Evolutionary conservation across 2,329 filamentous ascomycete species (phyloP).

Genomic region (Nemania bipapillata): DNA sequence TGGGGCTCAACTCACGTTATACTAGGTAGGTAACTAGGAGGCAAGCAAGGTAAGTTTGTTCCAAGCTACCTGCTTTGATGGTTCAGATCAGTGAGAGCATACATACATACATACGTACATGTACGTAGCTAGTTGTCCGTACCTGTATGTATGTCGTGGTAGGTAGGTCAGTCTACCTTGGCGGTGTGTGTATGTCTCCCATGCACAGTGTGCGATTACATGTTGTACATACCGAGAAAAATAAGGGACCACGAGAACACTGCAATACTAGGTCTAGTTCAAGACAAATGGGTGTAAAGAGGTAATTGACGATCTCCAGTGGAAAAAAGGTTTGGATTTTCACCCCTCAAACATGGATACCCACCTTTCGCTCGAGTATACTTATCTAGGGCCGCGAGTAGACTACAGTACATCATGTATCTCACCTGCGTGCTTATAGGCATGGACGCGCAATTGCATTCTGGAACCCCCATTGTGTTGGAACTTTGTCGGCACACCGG

Average conservation of each 20-base stretch:
- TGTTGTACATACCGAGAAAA: neutral
- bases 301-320: conserved; percentile 26
- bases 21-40: neutral
- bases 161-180: too few species aligned
- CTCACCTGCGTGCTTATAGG: conserved; percentile 26
- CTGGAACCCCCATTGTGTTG: conserved; percentile 41
- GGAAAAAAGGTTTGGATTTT: conserved; percentile 31
- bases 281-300: conserved; percentile 17
- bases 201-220: neutral
- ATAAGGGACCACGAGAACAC: neutral
- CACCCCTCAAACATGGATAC: conserved; percentile 32
- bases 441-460: conserved; percentile 37
- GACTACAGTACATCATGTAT: neutral
- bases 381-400: neutral
- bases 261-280: conserved; percentile 18
- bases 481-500: conserved; percentile 46
- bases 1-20: conserved; percentile 13
- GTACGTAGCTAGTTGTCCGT: neutral
- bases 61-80: neutral
- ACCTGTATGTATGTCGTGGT: too few species aligned
- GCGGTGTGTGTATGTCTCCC: too few species aligned
- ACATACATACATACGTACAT: neutral
- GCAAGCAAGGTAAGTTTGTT: conserved; percentile 3
- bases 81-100: neutral
- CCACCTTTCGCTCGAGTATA: conserved; percentile 3